Evolutionary conservation across 768 basidiomycete genomes (phyloP).

Genomic region (Fibroporia radiculosa): DNA sequence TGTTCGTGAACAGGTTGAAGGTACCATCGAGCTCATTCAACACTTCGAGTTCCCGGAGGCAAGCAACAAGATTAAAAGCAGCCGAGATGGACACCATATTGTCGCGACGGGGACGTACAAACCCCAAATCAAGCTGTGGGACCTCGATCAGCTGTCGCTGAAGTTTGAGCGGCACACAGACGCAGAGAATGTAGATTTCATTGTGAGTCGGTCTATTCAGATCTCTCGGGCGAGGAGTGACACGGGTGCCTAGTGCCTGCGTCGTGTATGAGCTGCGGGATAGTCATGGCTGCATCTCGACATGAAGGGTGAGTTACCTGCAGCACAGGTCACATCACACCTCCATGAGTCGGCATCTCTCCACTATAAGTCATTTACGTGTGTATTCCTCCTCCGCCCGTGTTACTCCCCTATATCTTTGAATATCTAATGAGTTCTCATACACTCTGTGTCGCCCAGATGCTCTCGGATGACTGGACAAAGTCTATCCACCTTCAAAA

Average conservation of each 20-base stretch:
- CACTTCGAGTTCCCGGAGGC: slow-evolving; percentile 98
- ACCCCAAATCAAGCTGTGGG: slow-evolving; percentile 95
- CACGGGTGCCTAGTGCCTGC: too few relatives aligned
- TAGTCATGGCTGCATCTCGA: too few relatives aligned
- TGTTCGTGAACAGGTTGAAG: slow-evolving; percentile 66
- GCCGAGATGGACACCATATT: slow-evolving; percentile 85
- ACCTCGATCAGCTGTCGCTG: slow-evolving; percentile 82
- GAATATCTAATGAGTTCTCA: not conserved
- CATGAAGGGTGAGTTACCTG: too few relatives aligned
- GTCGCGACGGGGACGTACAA: slow-evolving; percentile 97
- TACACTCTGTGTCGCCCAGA: slow-evolving; percentile 37
- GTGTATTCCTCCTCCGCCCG: not conserved
- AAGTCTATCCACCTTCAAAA: slow-evolving; percentile 96
- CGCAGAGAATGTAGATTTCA: slow-evolving; percentile 95
- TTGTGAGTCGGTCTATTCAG: slow-evolving; percentile 78
- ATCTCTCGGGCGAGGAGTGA: too few relatives aligned
- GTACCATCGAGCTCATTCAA: slow-evolving; percentile 86
- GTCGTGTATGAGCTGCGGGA: too few relatives aligned
- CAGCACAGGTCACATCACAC: too few relatives aligned
- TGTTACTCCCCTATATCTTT: not conserved
- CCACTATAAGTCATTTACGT: not conserved
- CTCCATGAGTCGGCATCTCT: too few relatives aligned
- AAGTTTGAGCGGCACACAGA: slow-evolving; percentile 97
- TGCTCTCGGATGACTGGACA: slow-evolving; percentile 97
- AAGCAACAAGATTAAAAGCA: slow-evolving; percentile 84